Conservation (phyloP, 441 rosid species). For the Erysimum cheiri region DNA sequence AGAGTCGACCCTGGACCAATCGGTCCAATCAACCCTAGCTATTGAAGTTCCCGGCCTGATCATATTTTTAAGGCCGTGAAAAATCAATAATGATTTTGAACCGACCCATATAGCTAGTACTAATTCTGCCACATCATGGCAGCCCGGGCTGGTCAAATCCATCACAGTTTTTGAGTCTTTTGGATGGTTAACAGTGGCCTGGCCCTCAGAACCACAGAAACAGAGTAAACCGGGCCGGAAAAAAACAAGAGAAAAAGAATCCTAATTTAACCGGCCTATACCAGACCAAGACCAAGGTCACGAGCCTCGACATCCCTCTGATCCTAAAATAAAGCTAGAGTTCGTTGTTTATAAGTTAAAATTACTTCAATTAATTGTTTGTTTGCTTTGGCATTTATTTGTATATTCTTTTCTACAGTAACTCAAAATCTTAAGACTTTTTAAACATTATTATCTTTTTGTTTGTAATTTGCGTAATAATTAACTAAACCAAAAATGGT, state of each 20-base stretch:
- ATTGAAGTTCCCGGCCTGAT: slow-evolving; percentile 3
- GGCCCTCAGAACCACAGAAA: background rate
- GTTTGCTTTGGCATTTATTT: background rate
- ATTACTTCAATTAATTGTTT: background rate
- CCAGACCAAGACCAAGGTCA: background rate
- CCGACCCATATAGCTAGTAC: background rate
- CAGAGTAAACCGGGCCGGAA: background rate
- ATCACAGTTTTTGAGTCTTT: background rate
- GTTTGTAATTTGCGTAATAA: too few species aligned
- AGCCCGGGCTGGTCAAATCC: background rate
- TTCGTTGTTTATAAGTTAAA: background rate
- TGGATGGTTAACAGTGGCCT: background rate
- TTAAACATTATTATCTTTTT: too few species aligned
- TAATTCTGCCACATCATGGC: background rate
- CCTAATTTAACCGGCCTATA: background rate
- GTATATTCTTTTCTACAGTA: too few species aligned
- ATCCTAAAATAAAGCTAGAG: background rate
- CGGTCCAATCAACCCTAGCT: background rate
- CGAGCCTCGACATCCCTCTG: too few species aligned
- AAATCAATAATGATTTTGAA: background rate
- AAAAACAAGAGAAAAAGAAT: background rate
- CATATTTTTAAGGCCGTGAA: background rate
- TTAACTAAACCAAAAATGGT: too few species aligned
- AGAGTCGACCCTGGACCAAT: too few species aligned
- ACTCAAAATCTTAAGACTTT: too few species aligned